Conservation (phyloP, 768 basidiomycete species). For the Serpula lacrymans region DNA sequence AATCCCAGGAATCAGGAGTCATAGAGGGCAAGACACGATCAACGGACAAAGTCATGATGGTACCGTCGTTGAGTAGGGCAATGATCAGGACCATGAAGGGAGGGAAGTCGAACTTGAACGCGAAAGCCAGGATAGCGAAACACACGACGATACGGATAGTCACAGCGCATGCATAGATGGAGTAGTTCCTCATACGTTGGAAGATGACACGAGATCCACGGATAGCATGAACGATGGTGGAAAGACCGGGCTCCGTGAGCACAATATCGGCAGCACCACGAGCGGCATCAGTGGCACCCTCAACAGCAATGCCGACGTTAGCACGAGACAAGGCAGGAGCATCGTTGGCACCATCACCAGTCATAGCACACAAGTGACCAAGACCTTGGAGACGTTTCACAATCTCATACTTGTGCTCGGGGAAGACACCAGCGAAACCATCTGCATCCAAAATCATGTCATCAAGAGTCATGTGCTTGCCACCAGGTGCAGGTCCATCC, state of each 20-base stretch:
- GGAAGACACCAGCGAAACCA: constrained; percentile 99
- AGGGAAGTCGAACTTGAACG: constrained; percentile 98
- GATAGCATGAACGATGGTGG: constrained; percentile 98
- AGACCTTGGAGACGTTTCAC: constrained; percentile 97
- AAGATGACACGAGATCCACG: constrained; percentile 98
- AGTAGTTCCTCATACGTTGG: constrained; percentile 99
- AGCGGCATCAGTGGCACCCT: constrained; percentile 98
- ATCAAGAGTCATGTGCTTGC: constrained; percentile 81
- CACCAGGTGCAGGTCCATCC: constrained; percentile 86
- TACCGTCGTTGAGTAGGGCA: constrained; percentile 95
- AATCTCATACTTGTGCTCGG: constrained; percentile 99
- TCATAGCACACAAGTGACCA: constrained; percentile 97
- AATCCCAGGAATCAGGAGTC: constrained; percentile 94
- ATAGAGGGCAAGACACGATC: constrained; percentile 93
- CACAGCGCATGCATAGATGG: constrained; percentile 94
- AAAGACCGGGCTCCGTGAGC: constrained; percentile 96
- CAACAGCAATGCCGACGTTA: constrained; percentile 99
- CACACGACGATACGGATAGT: constrained; percentile 99
- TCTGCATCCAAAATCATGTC: constrained; percentile 99
- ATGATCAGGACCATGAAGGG: constrained; percentile 99
- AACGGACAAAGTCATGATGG: constrained; percentile 97
- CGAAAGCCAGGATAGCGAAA: constrained; percentile 93
- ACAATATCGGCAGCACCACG: constrained; percentile 99
- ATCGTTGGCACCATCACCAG: constrained; percentile 99
- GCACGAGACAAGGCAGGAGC: constrained; percentile 97